These are phyloP conservation scores for Salpingoeca rosetta DNA, from an alignment of 78 protist genomes.

Conservation along the genomic window DNA sequence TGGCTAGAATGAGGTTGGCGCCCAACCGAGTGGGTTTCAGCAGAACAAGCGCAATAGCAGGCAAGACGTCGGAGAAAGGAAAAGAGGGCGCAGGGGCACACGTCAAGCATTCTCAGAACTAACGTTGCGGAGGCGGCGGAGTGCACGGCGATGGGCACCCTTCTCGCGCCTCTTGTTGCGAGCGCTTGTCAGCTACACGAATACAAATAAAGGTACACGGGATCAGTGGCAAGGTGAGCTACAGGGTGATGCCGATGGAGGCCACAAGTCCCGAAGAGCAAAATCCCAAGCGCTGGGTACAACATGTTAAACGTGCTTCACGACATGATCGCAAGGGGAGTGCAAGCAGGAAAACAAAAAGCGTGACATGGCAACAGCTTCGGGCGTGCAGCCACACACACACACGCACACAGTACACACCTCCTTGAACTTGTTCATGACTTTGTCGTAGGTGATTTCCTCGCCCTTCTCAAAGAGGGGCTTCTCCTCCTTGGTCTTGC, in stretches of 20 bases:
- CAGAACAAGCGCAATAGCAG: background rate
- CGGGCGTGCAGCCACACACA: background rate
- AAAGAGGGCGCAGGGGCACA: too few species aligned
- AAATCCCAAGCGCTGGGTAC: too few species aligned
- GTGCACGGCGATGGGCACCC: too few species aligned
- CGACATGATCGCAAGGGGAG: background rate
- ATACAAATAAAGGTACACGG: background rate
- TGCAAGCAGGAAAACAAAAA: background rate
- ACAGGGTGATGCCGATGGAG: too few species aligned
- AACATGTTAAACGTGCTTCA: too few species aligned
- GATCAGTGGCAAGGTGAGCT: too few species aligned
- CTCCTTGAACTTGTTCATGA: background rate
- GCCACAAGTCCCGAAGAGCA: too few species aligned
- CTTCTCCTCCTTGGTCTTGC: conserved; percentile 2
- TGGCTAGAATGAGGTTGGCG: background rate
- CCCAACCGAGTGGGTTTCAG: background rate
- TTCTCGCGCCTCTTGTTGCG: too few species aligned
- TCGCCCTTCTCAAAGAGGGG: background rate
- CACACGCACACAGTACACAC: too few species aligned
- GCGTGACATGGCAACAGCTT: background rate
- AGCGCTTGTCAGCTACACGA: too few species aligned
- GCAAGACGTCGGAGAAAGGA: background rate
- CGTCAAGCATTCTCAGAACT: too few species aligned
- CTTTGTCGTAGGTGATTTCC: background rate
- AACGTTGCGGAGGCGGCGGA: too few species aligned